Base-by-base conservation (phyloP, 2,329 filamentous ascomycete species). In the Colletotrichum simmondsii region DNA sequence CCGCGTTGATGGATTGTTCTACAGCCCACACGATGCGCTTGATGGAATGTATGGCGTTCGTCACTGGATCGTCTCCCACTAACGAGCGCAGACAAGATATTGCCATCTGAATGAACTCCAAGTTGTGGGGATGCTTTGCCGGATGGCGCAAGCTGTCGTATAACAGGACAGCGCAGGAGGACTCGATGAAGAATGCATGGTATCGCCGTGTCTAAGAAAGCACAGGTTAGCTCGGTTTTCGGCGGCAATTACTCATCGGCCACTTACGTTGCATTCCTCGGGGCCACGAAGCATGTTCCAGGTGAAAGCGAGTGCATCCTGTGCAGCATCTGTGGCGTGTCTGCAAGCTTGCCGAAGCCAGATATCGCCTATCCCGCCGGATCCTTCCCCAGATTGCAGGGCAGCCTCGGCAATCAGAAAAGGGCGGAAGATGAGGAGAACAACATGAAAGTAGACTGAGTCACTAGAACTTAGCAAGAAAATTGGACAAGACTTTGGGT, bases 281-380 rank as follows among this genome's bases (percentile, higher is more conserved):
- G 70, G 66, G 0, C 60, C 62, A 0, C 67, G 71, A 22, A 74
- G 56, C 56, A 66, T 73, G 32, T 56, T 74, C 14, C 32, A 53
- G 1, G 71, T 73, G 32, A 77, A 78, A 14, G 77, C 69, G 22
- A 79, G 75, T 14, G 76, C 75, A 67, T 80, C 79, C 52, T 80
- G 79, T 6, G 79, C 79, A 10, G 79, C 77, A 57, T 80, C 77
- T 32, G 76, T 77, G 1, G 79, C 79, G 30, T 77, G 74, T 61
- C 79, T 68, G 57, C 79, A 80, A 1, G 79, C 79, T 32, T 79
- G 78, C 54, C 79, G 71, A 10, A 80, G 75, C 79, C 79, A 80
- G 72, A 80, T 80, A 5, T 74, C 64, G 10, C 77, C 73, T n/a
- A 77, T 68, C 12, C 63, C 72, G 26, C 78, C 42, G 3, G 70